These are phyloP conservation scores for Sugiyamaella qingdaonensis DNA, from an alignment of 805 yeast species.

Conservation along the genomic window DNA sequence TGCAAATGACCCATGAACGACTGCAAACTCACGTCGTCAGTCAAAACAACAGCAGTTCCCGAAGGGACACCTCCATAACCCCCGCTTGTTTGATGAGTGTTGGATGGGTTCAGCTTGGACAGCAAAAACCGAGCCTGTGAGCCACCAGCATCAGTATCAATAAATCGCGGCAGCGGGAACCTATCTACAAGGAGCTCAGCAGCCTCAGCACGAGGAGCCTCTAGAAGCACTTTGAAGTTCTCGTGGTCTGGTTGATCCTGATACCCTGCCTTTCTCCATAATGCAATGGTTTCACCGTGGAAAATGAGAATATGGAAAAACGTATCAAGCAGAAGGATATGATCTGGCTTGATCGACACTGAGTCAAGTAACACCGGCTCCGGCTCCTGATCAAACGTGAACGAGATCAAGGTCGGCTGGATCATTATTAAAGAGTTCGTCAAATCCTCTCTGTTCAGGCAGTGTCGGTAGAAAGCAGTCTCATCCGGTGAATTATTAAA, in stretches of 20 bases:
- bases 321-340: constrained; percentile 84
- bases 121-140: constrained; percentile 96
- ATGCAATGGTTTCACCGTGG: constrained; percentile 92
- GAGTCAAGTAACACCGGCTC: constrained; percentile 90
- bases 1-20: constrained; percentile 94
- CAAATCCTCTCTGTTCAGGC: constrained; percentile 84
- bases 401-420: constrained; percentile 92
- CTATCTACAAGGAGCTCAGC: constrained; percentile 86
- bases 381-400: constrained; percentile 79
- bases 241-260: constrained; percentile 89
- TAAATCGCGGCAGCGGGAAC: constrained; percentile 96
- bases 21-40: constrained; percentile 94
- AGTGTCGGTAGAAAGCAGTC: constrained; percentile 94
- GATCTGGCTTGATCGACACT: constrained; percentile 83
- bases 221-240: constrained; percentile 79
- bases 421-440: constrained; percentile 93
- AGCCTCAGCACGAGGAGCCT: constrained; percentile 88
- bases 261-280: constrained; percentile 94
- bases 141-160: constrained; percentile 97
- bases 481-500: constrained; percentile 99
- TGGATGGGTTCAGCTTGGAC: constrained; percentile 92
- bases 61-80: constrained; percentile 50
- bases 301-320: constrained; percentile 94
- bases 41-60: constrained; percentile 76
- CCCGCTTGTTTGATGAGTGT: constrained; percentile 61